Conservation (phyloP, 768 basidiomycete genomes). For the Tylopilus plumbeoviolaceoides region DNA sequence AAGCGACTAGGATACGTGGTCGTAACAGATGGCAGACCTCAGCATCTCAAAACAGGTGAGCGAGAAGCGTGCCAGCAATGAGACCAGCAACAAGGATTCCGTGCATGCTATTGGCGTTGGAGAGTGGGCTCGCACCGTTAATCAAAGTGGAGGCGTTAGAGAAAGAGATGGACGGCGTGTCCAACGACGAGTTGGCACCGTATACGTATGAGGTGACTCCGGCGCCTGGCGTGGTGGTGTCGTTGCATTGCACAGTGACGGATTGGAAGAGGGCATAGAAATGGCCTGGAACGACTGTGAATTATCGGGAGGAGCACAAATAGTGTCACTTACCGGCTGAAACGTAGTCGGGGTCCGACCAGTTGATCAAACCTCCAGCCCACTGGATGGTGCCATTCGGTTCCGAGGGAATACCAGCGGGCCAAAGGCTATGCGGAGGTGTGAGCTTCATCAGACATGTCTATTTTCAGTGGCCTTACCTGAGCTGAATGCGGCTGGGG, state of each 20-base stretch:
- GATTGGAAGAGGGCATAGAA: slow-evolving; percentile 65
- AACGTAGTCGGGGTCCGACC: slow-evolving; percentile 72
- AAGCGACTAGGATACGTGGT: neutral
- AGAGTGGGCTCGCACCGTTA: slow-evolving; percentile 32
- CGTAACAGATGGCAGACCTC: neutral
- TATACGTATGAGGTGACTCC: slow-evolving; percentile 65
- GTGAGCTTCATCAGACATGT: slow-evolving; percentile 1
- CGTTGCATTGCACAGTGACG: slow-evolving; percentile 61
- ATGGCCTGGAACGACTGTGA: slow-evolving; percentile 42
- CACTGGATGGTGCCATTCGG: slow-evolving; percentile 71
- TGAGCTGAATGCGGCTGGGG: slow-evolving; percentile 77
- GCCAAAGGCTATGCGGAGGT: slow-evolving; percentile 54
- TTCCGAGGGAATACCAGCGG: slow-evolving; percentile 63
- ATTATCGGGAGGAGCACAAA: neutral
- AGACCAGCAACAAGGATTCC: slow-evolving; percentile 12
- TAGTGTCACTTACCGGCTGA: slow-evolving; percentile 45
- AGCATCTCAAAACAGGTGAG: slow-evolving; percentile 17
- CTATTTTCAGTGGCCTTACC: slow-evolving; percentile 37
- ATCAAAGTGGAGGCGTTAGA: slow-evolving; percentile 57
- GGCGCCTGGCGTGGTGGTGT: slow-evolving; percentile 38
- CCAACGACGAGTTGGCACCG: slow-evolving; percentile 46
- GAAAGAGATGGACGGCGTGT: slow-evolving; percentile 52
- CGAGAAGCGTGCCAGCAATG: slow-evolving; percentile 13
- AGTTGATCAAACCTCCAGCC: slow-evolving; percentile 82
- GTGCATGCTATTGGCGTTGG: slow-evolving; percentile 8